phyloP scores from a whole-genome alignment of 345 rosid species.

The Raphanus sativus region DNA sequence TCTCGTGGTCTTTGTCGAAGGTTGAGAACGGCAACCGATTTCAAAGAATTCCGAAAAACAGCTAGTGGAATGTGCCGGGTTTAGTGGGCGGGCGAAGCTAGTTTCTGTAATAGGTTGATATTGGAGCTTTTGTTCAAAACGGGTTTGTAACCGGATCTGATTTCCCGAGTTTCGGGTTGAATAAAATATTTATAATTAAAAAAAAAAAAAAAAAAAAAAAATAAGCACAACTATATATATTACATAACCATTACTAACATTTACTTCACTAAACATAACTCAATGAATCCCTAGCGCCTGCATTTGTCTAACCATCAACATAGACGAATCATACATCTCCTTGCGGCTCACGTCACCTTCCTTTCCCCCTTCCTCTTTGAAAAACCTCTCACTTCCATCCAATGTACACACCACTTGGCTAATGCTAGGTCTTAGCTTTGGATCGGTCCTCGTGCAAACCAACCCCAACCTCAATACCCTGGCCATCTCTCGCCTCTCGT shows the following conservation, averaged over 20 bases:
- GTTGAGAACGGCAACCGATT: too few species aligned
- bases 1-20: too few species aligned
- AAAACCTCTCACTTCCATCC: conserved; percentile 65
- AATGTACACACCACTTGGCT: conserved; percentile 84
- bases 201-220: too few species aligned
- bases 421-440: conserved; percentile 67
- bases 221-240: background rate
- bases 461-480: conserved; percentile 68
- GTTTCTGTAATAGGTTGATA: too few species aligned
- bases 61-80: too few species aligned
- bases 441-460: conserved; percentile 77
- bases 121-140: too few species aligned
- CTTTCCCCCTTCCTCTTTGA: conserved; percentile 39
- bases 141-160: too few species aligned
- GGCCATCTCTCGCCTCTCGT: conserved; percentile 49
- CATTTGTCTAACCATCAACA: conserved; percentile 68
- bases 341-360: conserved; percentile 71
- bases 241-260: background rate
- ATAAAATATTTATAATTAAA: too few species aligned
- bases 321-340: conserved; percentile 53
- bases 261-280: conserved; percentile 21
- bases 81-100: too few species aligned
- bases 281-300: conserved; percentile 87
- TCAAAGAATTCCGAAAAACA: too few species aligned
- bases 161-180: too few species aligned